These are phyloP conservation scores for Boletus tomentosulus DNA, from an alignment of 768 basidiomycete genomes.

Conservation along the genomic window DNA sequence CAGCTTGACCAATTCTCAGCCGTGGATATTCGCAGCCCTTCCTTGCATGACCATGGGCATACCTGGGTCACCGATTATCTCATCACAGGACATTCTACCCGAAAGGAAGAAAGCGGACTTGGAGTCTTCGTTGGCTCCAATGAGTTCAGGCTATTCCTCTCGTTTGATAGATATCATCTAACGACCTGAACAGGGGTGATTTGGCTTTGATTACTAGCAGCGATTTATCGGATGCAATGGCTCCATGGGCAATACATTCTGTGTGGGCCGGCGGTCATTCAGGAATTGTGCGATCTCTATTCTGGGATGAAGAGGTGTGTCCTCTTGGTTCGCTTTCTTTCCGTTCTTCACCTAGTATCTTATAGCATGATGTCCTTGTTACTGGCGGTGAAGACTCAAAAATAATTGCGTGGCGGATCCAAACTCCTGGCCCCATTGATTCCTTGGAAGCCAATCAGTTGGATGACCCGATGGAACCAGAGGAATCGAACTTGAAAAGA, in stretches of 20 bases:
- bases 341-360: background rate
- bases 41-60: slow-evolving; percentile 49
- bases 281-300: slow-evolving; percentile 52
- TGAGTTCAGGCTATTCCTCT: slow-evolving; percentile 42
- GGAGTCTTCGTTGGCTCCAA: slow-evolving; percentile 70
- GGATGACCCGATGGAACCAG: slow-evolving; percentile 13
- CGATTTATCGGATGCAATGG: slow-evolving; percentile 33
- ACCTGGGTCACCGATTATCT: slow-evolving; percentile 82
- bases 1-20: slow-evolving; percentile 59
- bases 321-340: background rate
- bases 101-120: slow-evolving; percentile 28
- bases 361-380: slow-evolving; percentile 39
- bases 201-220: slow-evolving; percentile 48
- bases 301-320: slow-evolving; percentile 53
- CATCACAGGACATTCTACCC: slow-evolving; percentile 44
- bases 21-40: slow-evolving; percentile 62
- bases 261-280: slow-evolving; percentile 53
- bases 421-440: slow-evolving; percentile 1
- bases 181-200: slow-evolving; percentile 45
- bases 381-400: slow-evolving; percentile 52
- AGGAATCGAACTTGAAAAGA: slow-evolving; percentile 15
- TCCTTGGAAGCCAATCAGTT: background rate
- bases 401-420: slow-evolving; percentile 39
- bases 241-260: slow-evolving; percentile 48
- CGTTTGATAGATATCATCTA: background rate